Conservation (phyloP, 2,329 filamentous ascomycete genomes). For the Fusarium oligoseptatum region DNA sequence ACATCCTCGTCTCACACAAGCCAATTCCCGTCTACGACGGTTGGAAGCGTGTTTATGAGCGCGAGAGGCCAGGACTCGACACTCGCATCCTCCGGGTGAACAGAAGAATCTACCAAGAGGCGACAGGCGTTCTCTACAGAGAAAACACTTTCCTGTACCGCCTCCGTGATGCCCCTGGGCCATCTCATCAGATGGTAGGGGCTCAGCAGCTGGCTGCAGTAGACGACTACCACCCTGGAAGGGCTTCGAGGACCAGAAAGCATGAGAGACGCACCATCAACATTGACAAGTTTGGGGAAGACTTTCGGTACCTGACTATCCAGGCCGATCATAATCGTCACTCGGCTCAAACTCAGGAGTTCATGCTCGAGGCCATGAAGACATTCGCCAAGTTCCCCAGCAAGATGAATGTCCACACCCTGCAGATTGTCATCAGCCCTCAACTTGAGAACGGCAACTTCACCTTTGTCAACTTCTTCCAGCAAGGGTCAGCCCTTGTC, state of each 20-base stretch:
- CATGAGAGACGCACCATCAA: conserved; percentile 47
- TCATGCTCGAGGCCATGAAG: conserved; percentile 54
- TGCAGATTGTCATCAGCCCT: conserved; percentile 59
- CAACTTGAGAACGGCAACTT: conserved; percentile 35
- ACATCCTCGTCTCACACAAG: conserved; percentile 49
- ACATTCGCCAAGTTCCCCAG: conserved; percentile 49
- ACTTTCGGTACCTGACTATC: conserved; percentile 59
- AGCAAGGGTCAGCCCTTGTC: conserved; percentile 44
- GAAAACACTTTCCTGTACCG: conserved; percentile 63
- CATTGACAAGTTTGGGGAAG: conserved; percentile 51
- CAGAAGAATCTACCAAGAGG: conserved; percentile 53
- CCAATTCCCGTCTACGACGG: conserved; percentile 51
- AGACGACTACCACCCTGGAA: conserved; percentile 17
- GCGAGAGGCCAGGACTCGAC: conserved; percentile 48
- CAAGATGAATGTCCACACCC: conserved; percentile 53
- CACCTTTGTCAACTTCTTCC: conserved; percentile 56
- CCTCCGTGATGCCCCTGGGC: conserved; percentile 54
- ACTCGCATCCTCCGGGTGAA: conserved; percentile 55
- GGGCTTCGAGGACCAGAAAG: not conserved
- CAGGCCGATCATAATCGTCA: conserved; percentile 59
- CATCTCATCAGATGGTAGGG: conserved; percentile 23
- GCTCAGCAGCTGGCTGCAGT: conserved; percentile 35
- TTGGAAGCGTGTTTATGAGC: conserved; percentile 52
- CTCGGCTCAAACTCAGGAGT: conserved; percentile 36
- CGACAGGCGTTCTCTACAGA: conserved; percentile 59